Percentiles rank a stretch among this genome's conserved stretches.
Conservation (phyloP, 139 green algal genomes). For the Haematococcus sp. region DNA sequence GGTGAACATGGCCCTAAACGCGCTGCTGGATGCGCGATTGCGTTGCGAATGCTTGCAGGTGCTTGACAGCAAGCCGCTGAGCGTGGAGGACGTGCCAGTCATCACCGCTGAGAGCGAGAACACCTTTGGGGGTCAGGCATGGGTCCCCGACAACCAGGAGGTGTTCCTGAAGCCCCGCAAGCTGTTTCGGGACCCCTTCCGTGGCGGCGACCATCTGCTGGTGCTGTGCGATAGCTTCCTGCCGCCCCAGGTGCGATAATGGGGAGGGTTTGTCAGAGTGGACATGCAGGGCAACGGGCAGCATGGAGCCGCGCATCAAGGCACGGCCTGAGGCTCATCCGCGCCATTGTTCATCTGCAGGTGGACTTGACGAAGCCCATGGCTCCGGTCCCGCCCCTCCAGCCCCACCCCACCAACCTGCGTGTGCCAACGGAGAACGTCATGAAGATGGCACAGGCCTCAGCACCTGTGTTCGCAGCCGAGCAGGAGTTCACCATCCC, state of each 20-base stretch:
- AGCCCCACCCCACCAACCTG: conserved; percentile 58
- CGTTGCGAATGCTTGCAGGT: conserved; percentile 8
- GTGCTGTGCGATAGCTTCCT: conserved; percentile 73
- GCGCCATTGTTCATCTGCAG: background rate
- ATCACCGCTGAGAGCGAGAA: conserved; percentile 30
- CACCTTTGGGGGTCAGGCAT: conserved; percentile 13
- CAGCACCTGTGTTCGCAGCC: conserved; percentile 49
- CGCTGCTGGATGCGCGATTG: background rate
- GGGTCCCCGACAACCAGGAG: conserved; percentile 23
- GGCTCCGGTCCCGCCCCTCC: conserved; percentile 9
- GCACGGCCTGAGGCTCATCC: too few relatives aligned
- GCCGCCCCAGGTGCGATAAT: conserved; percentile 10
- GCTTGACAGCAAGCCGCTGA: conserved; percentile 20
- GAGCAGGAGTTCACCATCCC: conserved; percentile 76
- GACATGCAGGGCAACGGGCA: too few relatives aligned
- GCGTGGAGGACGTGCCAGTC: conserved; percentile 26
- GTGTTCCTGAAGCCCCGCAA: conserved; percentile 59
- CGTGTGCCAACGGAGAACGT: conserved; percentile 38
- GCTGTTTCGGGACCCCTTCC: conserved; percentile 66
- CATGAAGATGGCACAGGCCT: conserved; percentile 20
- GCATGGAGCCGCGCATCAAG: too few relatives aligned
- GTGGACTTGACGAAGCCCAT: background rate
- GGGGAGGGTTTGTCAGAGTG: background rate
- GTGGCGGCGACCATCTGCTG: conserved; percentile 64
- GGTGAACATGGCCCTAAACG: too few relatives aligned